A percentile compares a stretch with the other conserved stretches of the same genome.
Evolutionary conservation across 768 basidiomycete species (phyloP).

Genomic region (Podaxis sp.): DNA sequence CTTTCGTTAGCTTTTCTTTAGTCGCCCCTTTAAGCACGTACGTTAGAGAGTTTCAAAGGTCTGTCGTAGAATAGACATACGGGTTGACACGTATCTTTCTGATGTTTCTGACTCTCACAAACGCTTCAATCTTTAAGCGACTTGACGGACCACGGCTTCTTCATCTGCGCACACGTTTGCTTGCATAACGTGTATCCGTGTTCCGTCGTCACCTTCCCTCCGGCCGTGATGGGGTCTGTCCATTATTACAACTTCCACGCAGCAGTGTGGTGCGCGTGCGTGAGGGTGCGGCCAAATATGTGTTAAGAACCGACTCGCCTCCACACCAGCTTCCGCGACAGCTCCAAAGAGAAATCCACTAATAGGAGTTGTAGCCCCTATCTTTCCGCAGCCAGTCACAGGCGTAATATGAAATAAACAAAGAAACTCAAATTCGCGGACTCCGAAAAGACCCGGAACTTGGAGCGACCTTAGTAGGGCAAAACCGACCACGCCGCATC

Average conservation of each 20-base stretch:
- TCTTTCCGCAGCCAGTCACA: background rate
- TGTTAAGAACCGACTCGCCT: too few species aligned
- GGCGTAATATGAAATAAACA: background rate
- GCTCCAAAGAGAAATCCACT: background rate
- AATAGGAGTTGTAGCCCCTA: background rate
- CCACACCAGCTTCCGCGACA: too few species aligned
- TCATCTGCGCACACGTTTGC: background rate
- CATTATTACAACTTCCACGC: too few species aligned
- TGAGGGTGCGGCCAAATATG: too few species aligned
- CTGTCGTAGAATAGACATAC: background rate
- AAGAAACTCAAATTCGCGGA: background rate
- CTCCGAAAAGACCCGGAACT: background rate
- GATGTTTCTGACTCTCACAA: background rate
- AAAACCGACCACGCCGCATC: background rate
- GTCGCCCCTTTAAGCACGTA: background rate
- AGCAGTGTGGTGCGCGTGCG: too few species aligned
- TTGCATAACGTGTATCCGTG: too few species aligned
- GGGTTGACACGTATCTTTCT: slow-evolving; percentile 7
- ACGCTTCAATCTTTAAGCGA: background rate
- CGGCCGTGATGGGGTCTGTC: too few species aligned
- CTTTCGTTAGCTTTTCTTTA: background rate
- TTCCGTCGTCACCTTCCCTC: too few species aligned
- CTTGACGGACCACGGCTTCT: background rate
- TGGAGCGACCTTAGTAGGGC: background rate
- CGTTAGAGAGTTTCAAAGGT: background rate